Evolutionary conservation across 495 filamentous ascomycete species (phyloP).

Genomic region (Tuber indicum): DNA sequence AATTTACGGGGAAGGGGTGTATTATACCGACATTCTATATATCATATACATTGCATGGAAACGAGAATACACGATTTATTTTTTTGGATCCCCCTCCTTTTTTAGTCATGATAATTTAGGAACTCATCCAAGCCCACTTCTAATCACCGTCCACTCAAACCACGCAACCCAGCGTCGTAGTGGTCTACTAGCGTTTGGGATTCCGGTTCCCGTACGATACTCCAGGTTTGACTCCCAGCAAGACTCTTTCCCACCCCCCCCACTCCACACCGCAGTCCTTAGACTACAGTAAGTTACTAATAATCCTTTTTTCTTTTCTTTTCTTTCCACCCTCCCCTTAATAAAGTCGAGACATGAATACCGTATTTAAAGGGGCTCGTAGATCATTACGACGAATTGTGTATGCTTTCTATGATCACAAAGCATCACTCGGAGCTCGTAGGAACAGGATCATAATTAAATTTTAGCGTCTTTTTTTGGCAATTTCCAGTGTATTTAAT

Average conservation of each 20-base stretch:
- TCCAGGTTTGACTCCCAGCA: conserved; percentile 18
- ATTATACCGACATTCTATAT: background rate
- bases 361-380: background rate
- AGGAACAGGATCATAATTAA: background rate
- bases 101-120: background rate
- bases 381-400: background rate
- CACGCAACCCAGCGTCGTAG: background rate
- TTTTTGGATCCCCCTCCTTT: background rate
- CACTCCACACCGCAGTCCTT: background rate
- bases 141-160: background rate
- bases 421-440: background rate
- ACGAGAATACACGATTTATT: background rate
- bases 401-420: background rate
- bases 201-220: conserved; percentile 8
- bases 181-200: conserved; percentile 14
- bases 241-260: background rate
- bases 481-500: background rate
- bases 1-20: background rate
- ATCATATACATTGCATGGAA: background rate
- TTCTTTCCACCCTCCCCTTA: background rate
- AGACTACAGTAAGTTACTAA: background rate
- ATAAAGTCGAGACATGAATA: background rate
- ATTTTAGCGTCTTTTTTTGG: background rate
- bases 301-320: background rate
- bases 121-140: background rate